A percentile compares a stretch with the other conserved stretches of the same genome.
Evolutionary conservation across 192 early-diverging fungal genomes (phyloP).

Genomic region (Oehlia diaphana): DNA sequence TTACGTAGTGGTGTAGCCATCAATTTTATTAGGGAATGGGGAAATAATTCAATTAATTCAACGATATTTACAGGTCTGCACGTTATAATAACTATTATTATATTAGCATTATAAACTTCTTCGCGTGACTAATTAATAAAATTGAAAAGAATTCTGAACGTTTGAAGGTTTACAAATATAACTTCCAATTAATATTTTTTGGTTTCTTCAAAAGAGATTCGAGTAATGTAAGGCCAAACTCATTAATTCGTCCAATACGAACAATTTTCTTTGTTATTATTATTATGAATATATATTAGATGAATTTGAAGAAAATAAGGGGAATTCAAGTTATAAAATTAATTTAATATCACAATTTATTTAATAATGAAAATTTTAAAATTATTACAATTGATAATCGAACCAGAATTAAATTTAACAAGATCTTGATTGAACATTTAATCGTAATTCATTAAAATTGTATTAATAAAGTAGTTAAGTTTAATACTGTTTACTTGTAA

Average conservation of each 20-base stretch:
- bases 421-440: no score
- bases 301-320: no score
- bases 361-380: no score
- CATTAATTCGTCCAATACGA: neutral
- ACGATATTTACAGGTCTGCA: constrained; percentile 51
- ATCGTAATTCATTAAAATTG: no score
- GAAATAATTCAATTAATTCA: constrained; percentile 42
- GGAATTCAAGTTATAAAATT: no score
- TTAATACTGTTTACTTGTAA: no score
- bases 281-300: no score
- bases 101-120: neutral
- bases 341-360: no score
- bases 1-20: constrained; percentile 45
- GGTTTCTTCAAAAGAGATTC: constrained; percentile 10
- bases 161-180: constrained; percentile 37
- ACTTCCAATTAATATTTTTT: constrained; percentile 39
- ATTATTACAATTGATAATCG: no score
- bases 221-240: neutral
- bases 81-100: neutral
- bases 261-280: no score
- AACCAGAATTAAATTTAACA: no score
- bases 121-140: neutral
- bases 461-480: no score
- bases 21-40: constrained; percentile 48
- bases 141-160: neutral